phyloP scores from a whole-genome alignment of 2,329 filamentous ascomycete genomes.

The Talaromyces verruculosus region DNA sequence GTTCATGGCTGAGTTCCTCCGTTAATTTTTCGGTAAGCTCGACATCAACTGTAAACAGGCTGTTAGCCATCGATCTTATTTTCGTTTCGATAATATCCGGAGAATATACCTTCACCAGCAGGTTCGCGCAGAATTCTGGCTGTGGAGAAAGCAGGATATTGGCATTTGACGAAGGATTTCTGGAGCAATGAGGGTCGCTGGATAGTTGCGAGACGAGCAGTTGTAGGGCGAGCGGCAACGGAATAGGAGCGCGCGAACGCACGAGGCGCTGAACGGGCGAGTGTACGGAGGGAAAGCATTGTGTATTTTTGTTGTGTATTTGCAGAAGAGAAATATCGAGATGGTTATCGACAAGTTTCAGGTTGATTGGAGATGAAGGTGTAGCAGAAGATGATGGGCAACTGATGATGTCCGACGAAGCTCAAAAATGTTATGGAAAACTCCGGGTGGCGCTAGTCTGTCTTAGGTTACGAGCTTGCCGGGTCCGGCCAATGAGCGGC shows the following conservation, averaged over 20 bases:
- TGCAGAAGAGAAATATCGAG: not conserved
- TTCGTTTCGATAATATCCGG: not conserved
- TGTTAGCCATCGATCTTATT: constrained; percentile 13
- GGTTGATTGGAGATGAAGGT: not conserved
- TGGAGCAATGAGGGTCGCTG: constrained; percentile 51
- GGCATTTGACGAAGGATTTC: constrained; percentile 13
- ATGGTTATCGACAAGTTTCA: not conserved
- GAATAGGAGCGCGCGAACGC: constrained; percentile 59
- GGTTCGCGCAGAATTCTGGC: constrained; percentile 44
- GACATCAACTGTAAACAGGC: constrained; percentile 57
- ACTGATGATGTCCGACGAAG: constrained; percentile 21
- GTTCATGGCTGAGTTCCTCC: constrained; percentile 80
- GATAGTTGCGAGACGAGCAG: constrained; percentile 51
- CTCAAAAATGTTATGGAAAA: constrained; percentile 25
- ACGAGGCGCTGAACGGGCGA: constrained; percentile 67
- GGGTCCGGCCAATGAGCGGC: constrained; percentile 13
- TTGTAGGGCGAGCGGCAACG: constrained; percentile 46
- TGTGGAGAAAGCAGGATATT: constrained; percentile 50
- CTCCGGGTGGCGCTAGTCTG: constrained; percentile 28
- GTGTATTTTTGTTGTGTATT: constrained; percentile 30
- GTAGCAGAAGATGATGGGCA: constrained; percentile 7
- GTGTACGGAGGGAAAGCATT: constrained; percentile 69
- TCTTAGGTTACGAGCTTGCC: constrained; percentile 6
- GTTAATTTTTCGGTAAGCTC: constrained; percentile 85
- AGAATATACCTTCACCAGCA: constrained; percentile 45